These are phyloP conservation scores for Leucaena leucocephala DNA, from an alignment of 306 rosid genomes.

Conservation along the genomic window DNA sequence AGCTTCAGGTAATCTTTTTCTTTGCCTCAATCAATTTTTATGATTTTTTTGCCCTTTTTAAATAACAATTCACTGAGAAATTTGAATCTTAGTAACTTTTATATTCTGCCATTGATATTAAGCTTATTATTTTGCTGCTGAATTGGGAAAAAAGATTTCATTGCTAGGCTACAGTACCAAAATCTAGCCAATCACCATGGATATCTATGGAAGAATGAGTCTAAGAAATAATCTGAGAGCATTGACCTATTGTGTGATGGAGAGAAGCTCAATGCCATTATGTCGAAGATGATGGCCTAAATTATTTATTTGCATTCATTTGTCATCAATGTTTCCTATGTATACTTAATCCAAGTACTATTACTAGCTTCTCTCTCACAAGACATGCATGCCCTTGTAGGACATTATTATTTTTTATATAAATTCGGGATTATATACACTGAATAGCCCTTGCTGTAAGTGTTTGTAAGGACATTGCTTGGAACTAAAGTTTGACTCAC, in stretches of 20 bases:
- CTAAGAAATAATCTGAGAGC: constrained; percentile 4
- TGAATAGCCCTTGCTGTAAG: constrained; percentile 11
- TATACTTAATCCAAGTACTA: neutral
- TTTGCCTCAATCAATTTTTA: constrained; percentile 21
- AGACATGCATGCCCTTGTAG: constrained; percentile 8
- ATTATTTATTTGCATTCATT: neutral
- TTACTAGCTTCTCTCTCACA: neutral
- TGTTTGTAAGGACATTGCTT: neutral
- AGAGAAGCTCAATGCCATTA: constrained; percentile 21
- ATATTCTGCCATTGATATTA: neutral
- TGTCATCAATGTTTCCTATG: constrained; percentile 24
- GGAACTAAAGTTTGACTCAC: constrained; percentile 14
- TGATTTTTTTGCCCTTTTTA: constrained; percentile 17
- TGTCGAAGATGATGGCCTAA: neutral
- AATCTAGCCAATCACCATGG: constrained; percentile 8
- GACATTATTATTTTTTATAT: neutral
- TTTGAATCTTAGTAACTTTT: constrained; percentile 6
- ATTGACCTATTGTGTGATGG: constrained; percentile 1
- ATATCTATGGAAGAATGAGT: constrained; percentile 28
- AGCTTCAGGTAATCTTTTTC: constrained; percentile 64
- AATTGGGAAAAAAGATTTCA: neutral
- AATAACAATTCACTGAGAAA: neutral
- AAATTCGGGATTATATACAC: constrained; percentile 4
- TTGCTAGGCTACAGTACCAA: constrained; percentile 2
- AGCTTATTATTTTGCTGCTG: constrained; percentile 18